Evolutionary conservation across 1,284 basidiomycete species (phyloP).

Genomic region (Apiotrichum akiyoshidainum): DNA sequence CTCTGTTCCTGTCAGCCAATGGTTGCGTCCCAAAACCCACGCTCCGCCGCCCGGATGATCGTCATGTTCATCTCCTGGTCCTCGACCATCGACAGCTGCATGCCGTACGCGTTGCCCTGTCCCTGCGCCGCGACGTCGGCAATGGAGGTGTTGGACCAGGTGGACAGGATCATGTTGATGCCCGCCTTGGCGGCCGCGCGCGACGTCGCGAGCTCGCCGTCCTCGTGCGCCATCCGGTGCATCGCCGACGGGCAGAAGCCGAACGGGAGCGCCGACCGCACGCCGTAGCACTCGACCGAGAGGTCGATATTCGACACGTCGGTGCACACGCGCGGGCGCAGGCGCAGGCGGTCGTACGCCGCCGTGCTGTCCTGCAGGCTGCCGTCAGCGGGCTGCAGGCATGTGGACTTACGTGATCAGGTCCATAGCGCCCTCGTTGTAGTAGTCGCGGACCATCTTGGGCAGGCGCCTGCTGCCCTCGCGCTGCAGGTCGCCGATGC

Average conservation of each 20-base stretch:
- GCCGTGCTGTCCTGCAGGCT: constrained; percentile 28
- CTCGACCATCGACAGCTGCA: constrained; percentile 33
- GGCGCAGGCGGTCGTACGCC: constrained; percentile 30
- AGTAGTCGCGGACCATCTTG: constrained; percentile 22
- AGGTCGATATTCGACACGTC: constrained; percentile 31
- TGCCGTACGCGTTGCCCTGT: constrained; percentile 22
- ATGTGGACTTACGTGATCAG: constrained; percentile 19
- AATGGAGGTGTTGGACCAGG: constrained; percentile 26
- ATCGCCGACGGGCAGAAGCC: constrained; percentile 38
- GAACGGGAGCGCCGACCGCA: constrained; percentile 25
- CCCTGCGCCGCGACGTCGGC: constrained; percentile 30
- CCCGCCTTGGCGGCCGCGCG: constrained; percentile 28
- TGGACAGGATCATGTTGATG: constrained; percentile 32
- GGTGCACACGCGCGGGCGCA: constrained; percentile 33
- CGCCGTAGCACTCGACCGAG: constrained; percentile 24
- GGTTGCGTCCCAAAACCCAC: too few species aligned
- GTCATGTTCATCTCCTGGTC: constrained; percentile 24
- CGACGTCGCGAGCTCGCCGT: constrained; percentile 32
- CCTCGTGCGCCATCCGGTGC: constrained; percentile 35
- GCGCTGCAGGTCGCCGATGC: constrained; percentile 25
- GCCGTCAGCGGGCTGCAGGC: neutral
- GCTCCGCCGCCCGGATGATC: constrained; percentile 28
- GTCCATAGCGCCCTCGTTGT: constrained; percentile 32
- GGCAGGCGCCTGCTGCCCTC: constrained; percentile 16
- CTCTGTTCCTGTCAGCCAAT: too few species aligned